Conservation (phyloP, 306 rosid genomes). For the Castanea crenata region DNA sequence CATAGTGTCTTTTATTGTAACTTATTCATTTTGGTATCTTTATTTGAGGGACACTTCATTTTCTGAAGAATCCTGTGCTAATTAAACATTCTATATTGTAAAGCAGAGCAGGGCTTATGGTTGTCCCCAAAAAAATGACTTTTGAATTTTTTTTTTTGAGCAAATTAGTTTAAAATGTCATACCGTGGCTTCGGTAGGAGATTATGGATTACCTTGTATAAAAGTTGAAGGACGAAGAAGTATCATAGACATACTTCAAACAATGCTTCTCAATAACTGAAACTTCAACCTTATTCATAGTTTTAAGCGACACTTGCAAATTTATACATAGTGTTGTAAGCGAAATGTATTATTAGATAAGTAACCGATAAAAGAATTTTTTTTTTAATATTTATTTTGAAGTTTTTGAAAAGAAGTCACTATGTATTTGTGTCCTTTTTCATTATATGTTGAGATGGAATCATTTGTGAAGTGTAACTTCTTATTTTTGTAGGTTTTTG, state of each 20-base stretch:
- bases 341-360: not conserved
- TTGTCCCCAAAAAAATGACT: not conserved
- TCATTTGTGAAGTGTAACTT: not conserved
- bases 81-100: not conserved
- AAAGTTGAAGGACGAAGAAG: not conserved
- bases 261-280: not conserved
- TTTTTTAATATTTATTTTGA: no score
- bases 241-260: not conserved
- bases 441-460: not conserved
- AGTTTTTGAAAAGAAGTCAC: no score
- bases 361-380: not conserved
- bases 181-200: not conserved
- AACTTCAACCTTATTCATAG: not conserved
- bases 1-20: not conserved
- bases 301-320: not conserved
- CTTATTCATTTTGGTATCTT: not conserved
- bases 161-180: not conserved
- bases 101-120: not conserved
- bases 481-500: conserved; percentile 52
- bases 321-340: not conserved
- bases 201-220: not conserved
- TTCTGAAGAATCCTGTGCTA: not conserved
- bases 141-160: not conserved
- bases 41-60: not conserved
- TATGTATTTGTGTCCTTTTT: not conserved